These are phyloP conservation scores for Mycena floridula DNA, from an alignment of 768 basidiomycete species.

Conservation along the genomic window DNA sequence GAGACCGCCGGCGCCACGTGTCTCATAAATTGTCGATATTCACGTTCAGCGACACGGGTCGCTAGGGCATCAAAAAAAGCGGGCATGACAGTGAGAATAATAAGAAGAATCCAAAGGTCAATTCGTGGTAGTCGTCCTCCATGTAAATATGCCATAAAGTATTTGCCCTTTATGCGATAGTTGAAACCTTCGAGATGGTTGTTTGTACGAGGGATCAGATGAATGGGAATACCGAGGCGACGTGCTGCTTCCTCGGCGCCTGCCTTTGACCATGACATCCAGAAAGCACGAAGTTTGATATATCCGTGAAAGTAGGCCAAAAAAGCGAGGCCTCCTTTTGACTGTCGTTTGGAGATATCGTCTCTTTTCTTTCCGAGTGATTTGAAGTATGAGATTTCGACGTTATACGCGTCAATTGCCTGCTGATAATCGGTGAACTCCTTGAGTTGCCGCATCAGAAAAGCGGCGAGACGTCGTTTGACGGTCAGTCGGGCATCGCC, in stretches of 20 bases:
- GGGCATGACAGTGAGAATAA: background rate
- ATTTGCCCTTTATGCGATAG: slow-evolving; percentile 1
- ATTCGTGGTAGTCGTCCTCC: background rate
- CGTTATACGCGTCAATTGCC: background rate
- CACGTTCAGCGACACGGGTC: background rate
- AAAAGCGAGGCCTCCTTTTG: background rate
- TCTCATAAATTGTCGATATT: background rate
- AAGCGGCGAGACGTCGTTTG: background rate
- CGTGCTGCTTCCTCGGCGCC: slow-evolving; percentile 19
- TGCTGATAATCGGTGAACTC: background rate
- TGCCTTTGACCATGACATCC: slow-evolving; percentile 23
- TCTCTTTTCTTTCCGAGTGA: background rate
- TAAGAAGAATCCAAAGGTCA: background rate
- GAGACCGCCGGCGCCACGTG: background rate
- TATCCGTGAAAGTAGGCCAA: background rate
- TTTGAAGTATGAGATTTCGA: background rate
- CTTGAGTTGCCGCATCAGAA: background rate
- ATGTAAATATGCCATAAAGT: background rate
- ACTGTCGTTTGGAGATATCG: background rate
- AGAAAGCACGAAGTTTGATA: slow-evolving; percentile 11
- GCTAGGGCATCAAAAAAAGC: background rate
- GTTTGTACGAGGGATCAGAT: slow-evolving; percentile 21
- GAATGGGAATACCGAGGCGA: slow-evolving; percentile 14
- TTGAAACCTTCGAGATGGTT: slow-evolving; percentile 31
- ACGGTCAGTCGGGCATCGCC: slow-evolving; percentile 7